Conservation (phyloP, 2,329 filamentous ascomycete genomes). For the Talaromyces sp. region DNA sequence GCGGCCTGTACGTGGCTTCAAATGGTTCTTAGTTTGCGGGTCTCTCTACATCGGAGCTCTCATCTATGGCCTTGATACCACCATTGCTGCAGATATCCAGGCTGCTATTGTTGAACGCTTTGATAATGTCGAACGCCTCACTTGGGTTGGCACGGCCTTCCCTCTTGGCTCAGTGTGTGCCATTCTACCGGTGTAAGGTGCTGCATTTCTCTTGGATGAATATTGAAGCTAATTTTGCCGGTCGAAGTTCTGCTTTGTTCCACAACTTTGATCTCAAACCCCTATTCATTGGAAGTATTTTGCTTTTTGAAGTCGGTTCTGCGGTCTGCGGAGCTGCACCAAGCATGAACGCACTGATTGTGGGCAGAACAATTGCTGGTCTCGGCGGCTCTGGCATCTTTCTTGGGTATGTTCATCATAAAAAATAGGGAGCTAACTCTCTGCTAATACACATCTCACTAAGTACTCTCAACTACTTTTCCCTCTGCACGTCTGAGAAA, state of each 20-base stretch:
- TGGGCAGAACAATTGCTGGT: constrained; percentile 34
- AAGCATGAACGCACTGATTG: constrained; percentile 45
- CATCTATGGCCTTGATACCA: constrained; percentile 34
- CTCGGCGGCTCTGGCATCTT: constrained; percentile 32
- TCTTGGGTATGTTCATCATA: constrained; percentile 16
- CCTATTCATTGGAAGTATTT: constrained; percentile 15
- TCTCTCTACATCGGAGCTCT: constrained; percentile 5
- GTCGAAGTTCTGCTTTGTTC: constrained; percentile 21
- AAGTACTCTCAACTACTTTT: constrained; percentile 25
- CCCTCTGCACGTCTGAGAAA: constrained; percentile 20
- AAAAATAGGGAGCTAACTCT: not conserved
- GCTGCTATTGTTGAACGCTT: constrained; percentile 37
- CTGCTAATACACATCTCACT: not conserved
- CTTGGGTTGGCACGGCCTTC: constrained; percentile 5
- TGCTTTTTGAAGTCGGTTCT: constrained; percentile 28
- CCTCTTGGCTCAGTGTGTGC: constrained; percentile 7
- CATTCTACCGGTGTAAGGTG: constrained; percentile 1
- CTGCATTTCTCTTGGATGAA: not conserved
- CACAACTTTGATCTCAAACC: constrained; percentile 5
- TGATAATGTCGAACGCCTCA: constrained; percentile 23
- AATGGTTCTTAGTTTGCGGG: not conserved
- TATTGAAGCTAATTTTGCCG: not conserved
- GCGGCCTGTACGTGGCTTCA: not conserved
- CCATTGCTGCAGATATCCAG: constrained; percentile 46
- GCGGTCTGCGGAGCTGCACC: constrained; percentile 44